Evolutionary conservation across 2,329 filamentous ascomycete genomes (phyloP).

Genomic region (Aureobasidium musti): DNA sequence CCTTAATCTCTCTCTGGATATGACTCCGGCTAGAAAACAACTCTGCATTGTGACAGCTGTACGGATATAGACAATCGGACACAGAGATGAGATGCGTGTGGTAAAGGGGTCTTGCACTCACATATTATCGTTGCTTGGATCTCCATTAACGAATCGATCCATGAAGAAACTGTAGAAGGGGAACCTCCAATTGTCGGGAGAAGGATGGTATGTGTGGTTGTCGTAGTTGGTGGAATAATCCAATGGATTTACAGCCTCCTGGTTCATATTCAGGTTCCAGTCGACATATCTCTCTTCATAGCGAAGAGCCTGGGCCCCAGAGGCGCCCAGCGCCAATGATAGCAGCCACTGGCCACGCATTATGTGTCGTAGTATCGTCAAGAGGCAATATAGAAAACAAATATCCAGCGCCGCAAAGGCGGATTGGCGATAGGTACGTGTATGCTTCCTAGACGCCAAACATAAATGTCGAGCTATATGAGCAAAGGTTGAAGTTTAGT

Average conservation of each 20-base stretch:
- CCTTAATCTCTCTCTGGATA: not conserved
- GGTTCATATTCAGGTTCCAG: slow-evolving; percentile 64
- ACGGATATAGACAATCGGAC: not conserved
- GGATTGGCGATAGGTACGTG: not conserved
- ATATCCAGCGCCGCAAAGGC: slow-evolving; percentile 22
- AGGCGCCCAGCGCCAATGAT: slow-evolving; percentile 9
- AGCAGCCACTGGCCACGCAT: slow-evolving; percentile 25
- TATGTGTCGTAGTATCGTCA: slow-evolving; percentile 17
- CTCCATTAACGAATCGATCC: slow-evolving; percentile 65
- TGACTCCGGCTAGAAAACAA: not conserved
- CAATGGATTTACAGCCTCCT: slow-evolving; percentile 56
- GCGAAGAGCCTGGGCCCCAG: slow-evolving; percentile 19
- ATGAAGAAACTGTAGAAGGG: slow-evolving; percentile 67
- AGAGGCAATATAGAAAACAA: slow-evolving; percentile 1
- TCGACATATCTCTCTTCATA: slow-evolving; percentile 55
- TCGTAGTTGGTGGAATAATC: slow-evolving; percentile 61
- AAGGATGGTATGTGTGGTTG: slow-evolving; percentile 56
- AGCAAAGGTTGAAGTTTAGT: not conserved
- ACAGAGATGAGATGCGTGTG: not conserved
- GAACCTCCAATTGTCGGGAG: slow-evolving; percentile 64
- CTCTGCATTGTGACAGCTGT: not conserved
- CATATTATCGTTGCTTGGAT: slow-evolving; percentile 64
- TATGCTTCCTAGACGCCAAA: slow-evolving; percentile 7
- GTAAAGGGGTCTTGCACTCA: not conserved
- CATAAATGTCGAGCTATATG: not conserved